Conservation (phyloP, 225 moss, liverwort and hornwort genomes). For the Pseudoscleropodium purum region DNA sequence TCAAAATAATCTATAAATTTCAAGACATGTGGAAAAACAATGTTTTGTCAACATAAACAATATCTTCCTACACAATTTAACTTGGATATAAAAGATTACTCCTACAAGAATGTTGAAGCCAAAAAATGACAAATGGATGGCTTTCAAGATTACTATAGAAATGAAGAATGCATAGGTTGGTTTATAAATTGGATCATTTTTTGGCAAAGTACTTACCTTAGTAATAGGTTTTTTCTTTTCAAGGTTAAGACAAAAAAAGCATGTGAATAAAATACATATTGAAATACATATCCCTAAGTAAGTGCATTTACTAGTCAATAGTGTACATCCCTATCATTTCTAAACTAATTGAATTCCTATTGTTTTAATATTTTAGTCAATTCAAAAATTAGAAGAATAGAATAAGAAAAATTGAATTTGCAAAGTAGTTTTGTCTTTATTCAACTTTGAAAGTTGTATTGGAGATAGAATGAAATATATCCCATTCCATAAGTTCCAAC, state of each 20-base stretch:
- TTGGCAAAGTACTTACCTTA: neutral
- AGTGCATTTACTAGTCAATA: neutral
- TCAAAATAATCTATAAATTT: neutral
- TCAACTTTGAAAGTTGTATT: neutral
- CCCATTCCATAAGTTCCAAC: neutral
- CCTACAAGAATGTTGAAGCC: too few relatives aligned
- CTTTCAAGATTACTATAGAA: neutral
- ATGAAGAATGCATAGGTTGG: neutral
- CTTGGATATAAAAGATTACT: neutral
- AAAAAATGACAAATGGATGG: too few relatives aligned
- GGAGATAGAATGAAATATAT: neutral
- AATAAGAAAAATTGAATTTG: neutral
- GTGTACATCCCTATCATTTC: neutral
- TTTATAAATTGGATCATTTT: fast-evolving
- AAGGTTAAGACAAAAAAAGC: fast-evolving
- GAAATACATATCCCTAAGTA: neutral
- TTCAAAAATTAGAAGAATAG: too few relatives aligned
- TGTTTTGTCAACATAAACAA: neutral
- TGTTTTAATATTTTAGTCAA: too few relatives aligned
- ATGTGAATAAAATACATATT: neutral
- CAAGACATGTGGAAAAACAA: neutral
- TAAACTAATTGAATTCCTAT: neutral
- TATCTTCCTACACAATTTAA: neutral
- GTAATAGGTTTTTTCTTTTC: neutral
- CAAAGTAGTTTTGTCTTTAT: neutral